Base-by-base conservation (phyloP, 495 filamentous ascomycete genomes). In the Talaromyces nanjingensis region DNA sequence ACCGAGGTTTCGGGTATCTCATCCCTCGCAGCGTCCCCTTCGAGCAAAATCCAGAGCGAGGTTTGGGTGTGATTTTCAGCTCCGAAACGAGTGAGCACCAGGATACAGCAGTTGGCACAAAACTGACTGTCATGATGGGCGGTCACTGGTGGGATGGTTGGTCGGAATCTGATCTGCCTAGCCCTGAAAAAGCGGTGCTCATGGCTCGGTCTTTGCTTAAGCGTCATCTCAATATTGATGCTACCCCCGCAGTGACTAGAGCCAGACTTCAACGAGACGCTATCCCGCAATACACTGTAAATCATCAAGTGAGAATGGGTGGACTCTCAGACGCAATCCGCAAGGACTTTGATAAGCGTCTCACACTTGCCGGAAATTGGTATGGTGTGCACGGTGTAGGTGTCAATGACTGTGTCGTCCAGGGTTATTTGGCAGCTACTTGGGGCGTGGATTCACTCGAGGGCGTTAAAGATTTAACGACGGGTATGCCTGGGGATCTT, bases 111-210 rank as follows among this genome's bases (percentile, higher is more conserved):
- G 71, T 73, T 0, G 91, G 91, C 33, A 97, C 91, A 16, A 97
- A 96, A 71, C 72, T 99, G 33, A 97, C 93, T 14, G 89, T 98
- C 59, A 96, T 99, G 90, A 74, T 98, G 24, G 94, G 94, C 59
- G 94, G 94, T 6, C 93, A 97, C 76, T 92, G 88, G 78, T 98
- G 93, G 93, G 85, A 91, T 66, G 80, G 72, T 49, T 85, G 79
- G 80, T 73, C 81, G 25, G 72, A 75, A 14, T 54, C 69, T 0
- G 76, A 81, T 25, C 77, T 78, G 45, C 89, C 89, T 0, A 78
- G 83, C 64, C 78, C 86, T 58, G 80, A 87, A 11, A 77, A 87
- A 62, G 91, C 86, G 22, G 75, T 86, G 31, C 67, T 69, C 2
- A 88, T 93, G 82, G 92, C 93, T 18, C 80, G 80, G 27, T 71